Percentiles rank a stretch among this genome's conserved stretches.
phyloP scores from a whole-genome alignment of 78 protist genomes.

The Diacronema lutheri region DNA sequence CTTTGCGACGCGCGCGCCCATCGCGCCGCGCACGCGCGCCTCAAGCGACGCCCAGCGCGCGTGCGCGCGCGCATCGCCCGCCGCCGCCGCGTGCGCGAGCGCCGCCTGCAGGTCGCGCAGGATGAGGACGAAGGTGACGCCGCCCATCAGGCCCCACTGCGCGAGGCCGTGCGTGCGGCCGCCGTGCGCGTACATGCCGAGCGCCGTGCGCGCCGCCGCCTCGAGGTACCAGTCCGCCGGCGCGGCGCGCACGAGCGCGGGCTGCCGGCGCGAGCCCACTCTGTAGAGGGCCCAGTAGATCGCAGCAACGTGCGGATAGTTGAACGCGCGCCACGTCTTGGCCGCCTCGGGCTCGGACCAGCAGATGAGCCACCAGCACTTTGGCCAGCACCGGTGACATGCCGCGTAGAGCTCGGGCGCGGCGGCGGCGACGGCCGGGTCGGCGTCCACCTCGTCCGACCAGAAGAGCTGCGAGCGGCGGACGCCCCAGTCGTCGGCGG shows the following conservation, averaged over 20 bases:
- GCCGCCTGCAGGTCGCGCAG: not conserved
- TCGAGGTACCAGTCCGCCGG: not conserved
- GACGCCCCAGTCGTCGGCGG: not conserved
- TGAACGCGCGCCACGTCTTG: conserved; percentile 24
- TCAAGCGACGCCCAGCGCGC: not conserved
- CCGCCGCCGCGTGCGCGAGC: not conserved
- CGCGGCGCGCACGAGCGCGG: not conserved
- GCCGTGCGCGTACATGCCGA: not conserved
- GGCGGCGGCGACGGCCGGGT: not conserved
- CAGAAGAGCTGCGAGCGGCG: conserved; percentile 3
- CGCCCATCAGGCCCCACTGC: conserved; percentile 27
- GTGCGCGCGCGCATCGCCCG: not conserved
- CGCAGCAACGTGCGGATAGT: conserved; percentile 13
- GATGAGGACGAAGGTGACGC: not conserved
- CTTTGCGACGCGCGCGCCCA: not conserved
- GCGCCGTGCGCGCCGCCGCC: not conserved
- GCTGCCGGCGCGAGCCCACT: not conserved
- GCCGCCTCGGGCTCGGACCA: not conserved
- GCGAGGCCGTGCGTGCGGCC: not conserved
- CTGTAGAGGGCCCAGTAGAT: conserved; percentile 14
- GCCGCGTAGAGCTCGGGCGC: not conserved
- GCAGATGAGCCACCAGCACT: conserved; percentile 5
- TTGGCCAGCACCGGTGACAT: conserved; percentile 11
- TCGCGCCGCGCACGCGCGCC: not conserved
- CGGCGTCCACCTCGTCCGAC: not conserved